Conservation (phyloP, 2,329 filamentous ascomycete species). For the Colletotrichum sp. region DNA sequence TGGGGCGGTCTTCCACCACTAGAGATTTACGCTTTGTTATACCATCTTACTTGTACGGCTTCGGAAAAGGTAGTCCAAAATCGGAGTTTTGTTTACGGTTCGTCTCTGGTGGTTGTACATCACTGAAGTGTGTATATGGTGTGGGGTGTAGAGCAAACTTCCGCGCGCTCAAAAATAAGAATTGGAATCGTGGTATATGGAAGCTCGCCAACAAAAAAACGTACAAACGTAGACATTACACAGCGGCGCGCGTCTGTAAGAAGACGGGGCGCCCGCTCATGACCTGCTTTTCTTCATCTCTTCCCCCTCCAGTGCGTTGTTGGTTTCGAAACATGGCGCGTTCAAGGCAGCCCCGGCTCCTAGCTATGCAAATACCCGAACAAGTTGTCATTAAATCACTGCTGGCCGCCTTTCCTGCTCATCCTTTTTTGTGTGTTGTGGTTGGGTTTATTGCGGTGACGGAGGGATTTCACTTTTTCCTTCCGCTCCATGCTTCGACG, state of each 20-base stretch:
- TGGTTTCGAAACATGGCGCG: background rate
- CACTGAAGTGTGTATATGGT: background rate
- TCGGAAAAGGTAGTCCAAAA: slow-evolving; percentile 22
- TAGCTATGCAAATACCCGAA: slow-evolving; percentile 24
- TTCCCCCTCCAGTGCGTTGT: background rate
- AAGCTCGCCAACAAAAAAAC: background rate
- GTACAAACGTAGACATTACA: background rate
- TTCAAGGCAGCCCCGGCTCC: slow-evolving; percentile 18
- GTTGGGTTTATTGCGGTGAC: background rate
- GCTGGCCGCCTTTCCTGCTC: background rate
- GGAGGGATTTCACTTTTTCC: slow-evolving; percentile 31
- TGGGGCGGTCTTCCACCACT: background rate
- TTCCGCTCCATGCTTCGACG: slow-evolving; percentile 66
- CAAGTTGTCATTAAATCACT: background rate
- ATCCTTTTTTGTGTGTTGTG: background rate
- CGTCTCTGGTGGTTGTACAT: background rate
- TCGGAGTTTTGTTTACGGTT: slow-evolving; percentile 21
- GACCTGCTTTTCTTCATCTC: background rate
- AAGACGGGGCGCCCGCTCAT: background rate
- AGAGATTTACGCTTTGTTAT: slow-evolving; percentile 16
- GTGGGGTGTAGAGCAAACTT: background rate
- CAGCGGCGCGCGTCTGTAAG: background rate
- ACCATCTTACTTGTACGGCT: slow-evolving; percentile 20
- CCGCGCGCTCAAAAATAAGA: rapidly evolving
- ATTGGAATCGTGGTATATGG: background rate